phyloP scores from a whole-genome alignment of 1,284 basidiomycete genomes.

The Trametes versicolor region DNA sequence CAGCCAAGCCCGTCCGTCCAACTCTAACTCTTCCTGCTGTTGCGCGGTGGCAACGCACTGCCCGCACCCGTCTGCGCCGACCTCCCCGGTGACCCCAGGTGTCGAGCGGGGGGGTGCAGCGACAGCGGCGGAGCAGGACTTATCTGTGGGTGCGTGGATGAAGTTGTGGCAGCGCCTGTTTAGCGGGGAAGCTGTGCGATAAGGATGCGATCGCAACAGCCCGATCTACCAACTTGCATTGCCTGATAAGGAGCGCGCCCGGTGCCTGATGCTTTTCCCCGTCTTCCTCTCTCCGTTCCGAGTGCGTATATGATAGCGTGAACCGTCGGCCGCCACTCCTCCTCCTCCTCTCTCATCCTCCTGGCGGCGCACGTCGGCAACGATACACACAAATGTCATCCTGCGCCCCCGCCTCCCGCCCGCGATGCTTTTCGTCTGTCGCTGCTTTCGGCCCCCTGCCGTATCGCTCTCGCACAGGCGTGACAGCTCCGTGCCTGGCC shows the following conservation, averaged over 20 bases:
- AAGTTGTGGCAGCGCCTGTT: conserved; percentile 9
- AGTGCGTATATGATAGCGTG: conserved; percentile 17
- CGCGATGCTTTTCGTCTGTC: background rate
- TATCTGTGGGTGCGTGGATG: conserved; percentile 10
- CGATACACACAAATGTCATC: conserved; percentile 12
- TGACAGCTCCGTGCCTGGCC: conserved; percentile 18
- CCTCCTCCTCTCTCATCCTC: background rate
- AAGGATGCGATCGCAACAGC: conserved; percentile 24
- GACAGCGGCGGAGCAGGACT: background rate
- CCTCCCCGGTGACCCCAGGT: background rate
- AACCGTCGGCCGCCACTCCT: conserved; percentile 7
- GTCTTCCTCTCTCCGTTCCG: background rate
- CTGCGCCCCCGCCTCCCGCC: background rate
- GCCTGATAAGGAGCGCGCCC: conserved; percentile 21
- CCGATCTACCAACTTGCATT: conserved; percentile 26
- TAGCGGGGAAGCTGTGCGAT: conserved; percentile 29
- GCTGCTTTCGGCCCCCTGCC: background rate
- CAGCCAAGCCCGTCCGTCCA: conserved; percentile 20
- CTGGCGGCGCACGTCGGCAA: conserved; percentile 11
- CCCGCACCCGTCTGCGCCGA: background rate
- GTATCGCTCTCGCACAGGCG: background rate
- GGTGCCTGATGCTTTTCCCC: conserved; percentile 20
- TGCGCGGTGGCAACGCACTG: background rate
- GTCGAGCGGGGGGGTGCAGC: conserved; percentile 4
- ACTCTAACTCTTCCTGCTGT: conserved; percentile 5